Evolutionary conservation across 352 stramenopile genomes (phyloP).

Genomic region (Pythium sukuiense): DNA sequence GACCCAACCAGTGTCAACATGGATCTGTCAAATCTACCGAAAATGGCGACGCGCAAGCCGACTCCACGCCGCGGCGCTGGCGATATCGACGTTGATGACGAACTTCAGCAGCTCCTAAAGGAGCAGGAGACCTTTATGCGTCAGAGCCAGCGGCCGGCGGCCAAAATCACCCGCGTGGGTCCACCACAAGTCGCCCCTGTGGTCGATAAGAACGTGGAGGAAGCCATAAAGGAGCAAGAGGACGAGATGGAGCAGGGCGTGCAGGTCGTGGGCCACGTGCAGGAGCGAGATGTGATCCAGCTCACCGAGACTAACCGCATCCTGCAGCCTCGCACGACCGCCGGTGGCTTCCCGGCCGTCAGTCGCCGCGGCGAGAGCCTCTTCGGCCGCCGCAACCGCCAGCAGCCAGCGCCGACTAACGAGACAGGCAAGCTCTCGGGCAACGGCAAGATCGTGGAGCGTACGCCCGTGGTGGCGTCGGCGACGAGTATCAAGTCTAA

Average conservation of each 20-base stretch:
- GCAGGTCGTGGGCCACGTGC: constrained; percentile 54
- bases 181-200: not conserved
- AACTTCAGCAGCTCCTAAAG: constrained; percentile 74
- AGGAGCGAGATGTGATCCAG: constrained; percentile 59
- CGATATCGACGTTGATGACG: constrained; percentile 68
- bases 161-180: constrained; percentile 50
- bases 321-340: constrained; percentile 32
- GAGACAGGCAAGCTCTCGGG: constrained; percentile 21
- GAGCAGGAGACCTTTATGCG: constrained; percentile 82
- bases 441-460: constrained; percentile 29
- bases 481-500: not conserved
- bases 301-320: constrained; percentile 37
- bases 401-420: constrained; percentile 7
- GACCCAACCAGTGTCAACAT: not conserved
- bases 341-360: constrained; percentile 62
- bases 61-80: constrained; percentile 1
- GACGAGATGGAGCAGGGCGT: constrained; percentile 21
- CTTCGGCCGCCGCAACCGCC: constrained; percentile 57
- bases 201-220: not conserved
- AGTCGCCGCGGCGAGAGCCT: constrained; percentile 58
- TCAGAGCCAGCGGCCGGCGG: constrained; percentile 52
- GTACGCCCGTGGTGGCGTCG: constrained; percentile 12
- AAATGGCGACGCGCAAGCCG: constrained; percentile 15
- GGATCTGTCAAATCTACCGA: too few species aligned
- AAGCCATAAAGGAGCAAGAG: not conserved